Base-by-base conservation (phyloP, 2,329 filamentous ascomycete genomes). In the Penicillium psychrosexuale region DNA sequence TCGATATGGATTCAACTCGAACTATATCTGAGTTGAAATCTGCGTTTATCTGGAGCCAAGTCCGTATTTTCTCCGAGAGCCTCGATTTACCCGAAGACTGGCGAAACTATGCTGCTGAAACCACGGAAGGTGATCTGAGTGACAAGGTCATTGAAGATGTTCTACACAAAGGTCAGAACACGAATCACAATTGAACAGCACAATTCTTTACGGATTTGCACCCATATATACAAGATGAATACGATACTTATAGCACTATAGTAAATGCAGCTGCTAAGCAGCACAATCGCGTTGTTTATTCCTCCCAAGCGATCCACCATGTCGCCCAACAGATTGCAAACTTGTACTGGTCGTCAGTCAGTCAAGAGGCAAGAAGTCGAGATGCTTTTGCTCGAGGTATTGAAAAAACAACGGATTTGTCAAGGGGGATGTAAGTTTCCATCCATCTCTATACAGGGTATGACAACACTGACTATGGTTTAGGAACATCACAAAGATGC, bases 271-370 rank as follows among this genome's bases (percentile, higher is more conserved):
- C 75, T 36, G 67, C 82, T 51, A 78, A 77, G 55, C 76, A 80
- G 39, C 81, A 84, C 66, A 78, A 77, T 58, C 80, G 79, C 45
- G 70, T 77, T 52, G 77, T 80, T 38, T 83, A 82, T 70, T 78
- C 78, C 43, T 75, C 76, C 0, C 78, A 82, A 61, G 80, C 81
- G 37, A 78, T 80, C 49, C 78, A 82, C 47, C 80, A 83, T 69
- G 75, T 83, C 48, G 79, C 80, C 19, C 77, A 81, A 57, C 80
- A 83, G 64, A 81, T 84, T 58, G 77, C 82, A 61, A 74, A 72
- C 24, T 66, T 83, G 27, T 83, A 83, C 64, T 82, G 80, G 80
- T 72, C 77, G n/a, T 69, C 76, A 0, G 75, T 78, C 31, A 74
- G 69, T 13, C 72, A 72, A 22, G 72, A 71, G 17, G 59, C 64